Percentiles rank a stretch among this genome's conserved stretches.
These are phyloP conservation scores for Aschersonia sp. DNA, from an alignment of 2,329 filamentous ascomycete genomes.

Conservation along the genomic window DNA sequence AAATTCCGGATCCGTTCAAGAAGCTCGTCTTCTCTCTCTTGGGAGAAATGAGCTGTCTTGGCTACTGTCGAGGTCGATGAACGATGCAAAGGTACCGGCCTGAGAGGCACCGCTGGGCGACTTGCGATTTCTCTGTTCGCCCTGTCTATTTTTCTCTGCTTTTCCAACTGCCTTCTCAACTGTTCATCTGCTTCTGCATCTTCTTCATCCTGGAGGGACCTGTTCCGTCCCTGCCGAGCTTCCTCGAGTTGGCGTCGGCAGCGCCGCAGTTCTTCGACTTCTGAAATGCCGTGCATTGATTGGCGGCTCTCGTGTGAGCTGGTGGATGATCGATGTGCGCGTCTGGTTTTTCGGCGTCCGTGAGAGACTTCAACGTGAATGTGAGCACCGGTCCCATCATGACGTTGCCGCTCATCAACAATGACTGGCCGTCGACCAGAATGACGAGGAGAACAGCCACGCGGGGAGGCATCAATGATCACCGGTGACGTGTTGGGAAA, in stretches of 20 bases:
- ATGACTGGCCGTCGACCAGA: constrained; percentile 19
- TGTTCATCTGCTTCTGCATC: constrained; percentile 10
- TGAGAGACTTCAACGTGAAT: constrained; percentile 21
- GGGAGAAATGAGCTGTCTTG: constrained; percentile 6
- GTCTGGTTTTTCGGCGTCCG: constrained; percentile 15
- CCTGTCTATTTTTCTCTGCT: constrained; percentile 19
- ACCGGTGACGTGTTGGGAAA: constrained; percentile 9
- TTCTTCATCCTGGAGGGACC: constrained; percentile 9
- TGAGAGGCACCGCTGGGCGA: constrained; percentile 18
- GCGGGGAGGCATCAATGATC: constrained; percentile 11
- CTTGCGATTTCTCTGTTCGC: constrained; percentile 27
- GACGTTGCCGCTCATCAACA: constrained; percentile 19
- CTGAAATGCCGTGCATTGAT: constrained; percentile 14
- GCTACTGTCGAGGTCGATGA: constrained; percentile 11
- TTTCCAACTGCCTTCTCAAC: constrained; percentile 6
- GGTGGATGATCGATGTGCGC: constrained; percentile 19
- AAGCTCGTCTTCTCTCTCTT: constrained; percentile 16
- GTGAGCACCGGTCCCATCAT: constrained; percentile 8
- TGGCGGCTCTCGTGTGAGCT: constrained; percentile 19
- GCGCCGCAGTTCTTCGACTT: constrained; percentile 13
- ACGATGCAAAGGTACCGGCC: constrained; percentile 8
- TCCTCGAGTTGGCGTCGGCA: constrained; percentile 7
- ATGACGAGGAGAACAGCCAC: constrained; percentile 10
- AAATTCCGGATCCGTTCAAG: constrained; percentile 17
- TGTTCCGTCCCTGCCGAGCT: too few species aligned